These are phyloP conservation scores for Meyerozyma smithsonii DNA, from an alignment of 1,139 yeast species.

Conservation along the genomic window DNA sequence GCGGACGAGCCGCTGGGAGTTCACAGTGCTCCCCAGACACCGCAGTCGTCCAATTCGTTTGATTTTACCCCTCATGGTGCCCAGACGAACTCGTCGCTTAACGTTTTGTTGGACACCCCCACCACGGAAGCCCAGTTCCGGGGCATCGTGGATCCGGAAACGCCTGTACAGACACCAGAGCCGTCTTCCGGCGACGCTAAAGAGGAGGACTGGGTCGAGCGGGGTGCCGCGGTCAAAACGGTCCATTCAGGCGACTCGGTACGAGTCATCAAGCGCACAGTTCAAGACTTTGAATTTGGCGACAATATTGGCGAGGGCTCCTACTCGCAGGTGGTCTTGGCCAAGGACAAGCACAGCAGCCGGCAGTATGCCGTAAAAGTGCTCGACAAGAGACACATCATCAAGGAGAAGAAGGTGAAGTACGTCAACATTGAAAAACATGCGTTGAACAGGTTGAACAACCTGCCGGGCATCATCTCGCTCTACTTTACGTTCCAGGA, in stretches of 20 bases:
- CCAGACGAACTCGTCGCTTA: slow-evolving; percentile 27
- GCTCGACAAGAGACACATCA: slow-evolving; percentile 87
- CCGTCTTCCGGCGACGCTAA: slow-evolving; percentile 6
- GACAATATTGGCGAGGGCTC: slow-evolving; percentile 93
- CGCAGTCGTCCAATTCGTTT: slow-evolving; percentile 13
- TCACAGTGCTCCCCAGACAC: slow-evolving; percentile 29
- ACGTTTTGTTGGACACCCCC: slow-evolving; percentile 33
- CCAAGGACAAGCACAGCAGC: slow-evolving; percentile 69
- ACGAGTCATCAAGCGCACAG: slow-evolving; percentile 51
- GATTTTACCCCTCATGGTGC: slow-evolving; percentile 11
- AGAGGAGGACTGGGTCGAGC: slow-evolving; percentile 28
- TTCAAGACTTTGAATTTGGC: slow-evolving; percentile 83
- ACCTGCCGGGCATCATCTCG: slow-evolving; percentile 69
- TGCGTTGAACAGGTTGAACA: slow-evolving; percentile 79
- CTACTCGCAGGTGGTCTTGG: slow-evolving; percentile 88
- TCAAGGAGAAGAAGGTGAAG: slow-evolving; percentile 90
- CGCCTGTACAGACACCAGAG: slow-evolving; percentile 3
- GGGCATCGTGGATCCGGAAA: slow-evolving; percentile 8
- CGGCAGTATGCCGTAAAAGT: slow-evolving; percentile 86
- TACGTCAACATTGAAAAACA: slow-evolving; percentile 95
- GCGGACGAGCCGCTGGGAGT: slow-evolving; percentile 11
- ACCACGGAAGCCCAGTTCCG: slow-evolving; percentile 18
- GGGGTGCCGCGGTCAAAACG: slow-evolving; percentile 36
- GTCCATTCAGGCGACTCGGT: slow-evolving; percentile 13
- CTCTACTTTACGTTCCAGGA: slow-evolving; percentile 94